These are phyloP conservation scores for Theobroma cacao DNA, from an alignment of 345 rosid genomes.

Conservation along the genomic window DNA sequence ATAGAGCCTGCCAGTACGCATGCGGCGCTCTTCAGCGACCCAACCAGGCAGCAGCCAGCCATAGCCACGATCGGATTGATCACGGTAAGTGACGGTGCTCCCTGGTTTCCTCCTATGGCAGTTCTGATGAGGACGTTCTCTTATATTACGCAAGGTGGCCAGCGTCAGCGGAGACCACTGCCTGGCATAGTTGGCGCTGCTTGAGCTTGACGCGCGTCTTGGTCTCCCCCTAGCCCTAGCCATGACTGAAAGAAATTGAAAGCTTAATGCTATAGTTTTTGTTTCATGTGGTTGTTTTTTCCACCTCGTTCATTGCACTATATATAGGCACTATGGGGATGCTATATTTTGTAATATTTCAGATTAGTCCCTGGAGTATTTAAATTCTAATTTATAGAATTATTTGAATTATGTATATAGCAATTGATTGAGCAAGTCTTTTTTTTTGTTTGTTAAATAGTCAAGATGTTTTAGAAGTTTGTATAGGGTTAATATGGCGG, in stretches of 20 bases:
- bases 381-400: too few relatives aligned
- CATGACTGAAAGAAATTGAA: not conserved
- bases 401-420: too few relatives aligned
- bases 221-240: too few relatives aligned
- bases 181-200: not conserved
- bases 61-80: not conserved
- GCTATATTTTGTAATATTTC: too few relatives aligned
- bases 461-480: too few relatives aligned
- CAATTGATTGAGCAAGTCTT: too few relatives aligned
- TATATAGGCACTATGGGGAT: not conserved
- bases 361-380: too few relatives aligned
- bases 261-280: not conserved
- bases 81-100: not conserved
- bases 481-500: too few relatives aligned
- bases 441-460: too few relatives aligned
- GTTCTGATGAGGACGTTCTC: not conserved
- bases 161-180: not conserved
- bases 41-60: slow-evolving; percentile 19
- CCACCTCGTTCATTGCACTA: not conserved
- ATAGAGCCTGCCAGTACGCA: not conserved
- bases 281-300: not conserved
- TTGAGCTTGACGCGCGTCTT: not conserved
- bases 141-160: not conserved
- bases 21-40: slow-evolving; percentile 3
- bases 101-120: not conserved